Evolutionary conservation across 495 filamentous ascomycete genomes (phyloP), one percentile per base, ranked within the genome.

Genomic region (Penicillium samsonianum): DNA sequence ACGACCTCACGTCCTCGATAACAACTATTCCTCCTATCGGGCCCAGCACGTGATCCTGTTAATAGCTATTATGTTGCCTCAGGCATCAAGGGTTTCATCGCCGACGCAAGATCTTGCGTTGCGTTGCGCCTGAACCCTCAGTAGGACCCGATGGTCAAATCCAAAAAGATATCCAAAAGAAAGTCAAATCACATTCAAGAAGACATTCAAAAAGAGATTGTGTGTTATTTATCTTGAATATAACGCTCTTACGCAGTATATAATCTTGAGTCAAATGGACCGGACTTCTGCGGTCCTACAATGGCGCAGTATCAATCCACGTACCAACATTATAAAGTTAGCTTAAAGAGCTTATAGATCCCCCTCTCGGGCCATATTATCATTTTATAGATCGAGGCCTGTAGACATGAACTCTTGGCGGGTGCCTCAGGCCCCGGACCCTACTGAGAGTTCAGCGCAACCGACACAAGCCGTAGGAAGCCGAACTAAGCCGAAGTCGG

Each of bases 401-500:
- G n/a, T n/a, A n/a, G 33, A 5, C 33, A n/a, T 38, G n/a, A 17
- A 2, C 30, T 33, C 10, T 33, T 14, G 30, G 30, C 30, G 11
- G 10, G 30, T 14, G 30, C 11, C 30, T 33, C 30, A 33, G 30
- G 30, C 30, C 30, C 5, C 4, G 2, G n/a, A 5, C 16, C 35
- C 33, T 33, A 33, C 11, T 7, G 33, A 37, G 12, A n/a, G 16
- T n/a, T 38, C 16, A 17, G 35, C 11, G 33, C 14, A 37, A 16
- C 33, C 33, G 33, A 37, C 9, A 8, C 35, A 38, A 38, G 4
- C 28, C 45, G 45, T 19, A 17, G 28, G 5, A 31, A 48, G 23
- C 53, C 53, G 53, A 38, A 35, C 9, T 14, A 26, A 62, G 63
- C 63, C 63, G 65, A 68, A 49, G 49, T 68, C 65, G 65, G 63